Percentiles rank a stretch among this genome's conserved stretches.
Evolutionary conservation across 2,329 filamentous ascomycete species (phyloP).

Genomic region (Xylariaceae sp.): DNA sequence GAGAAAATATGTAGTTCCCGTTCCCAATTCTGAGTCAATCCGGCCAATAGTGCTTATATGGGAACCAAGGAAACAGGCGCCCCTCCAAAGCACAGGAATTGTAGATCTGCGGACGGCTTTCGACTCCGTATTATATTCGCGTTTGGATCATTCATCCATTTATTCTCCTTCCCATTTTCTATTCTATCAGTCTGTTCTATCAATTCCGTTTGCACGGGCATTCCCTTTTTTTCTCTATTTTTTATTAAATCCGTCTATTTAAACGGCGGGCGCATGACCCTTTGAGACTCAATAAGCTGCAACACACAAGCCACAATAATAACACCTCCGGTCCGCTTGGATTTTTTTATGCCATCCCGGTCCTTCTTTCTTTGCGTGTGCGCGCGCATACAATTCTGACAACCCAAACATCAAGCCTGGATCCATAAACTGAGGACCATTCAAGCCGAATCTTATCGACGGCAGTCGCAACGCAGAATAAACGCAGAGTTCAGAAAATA

Average conservation of each 20-base stretch:
- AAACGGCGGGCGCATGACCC: slow-evolving; percentile 6
- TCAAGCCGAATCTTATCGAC: too few relatives aligned
- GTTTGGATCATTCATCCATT: too few relatives aligned
- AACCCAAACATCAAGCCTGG: background rate
- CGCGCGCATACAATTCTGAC: background rate
- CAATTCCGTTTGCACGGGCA: background rate
- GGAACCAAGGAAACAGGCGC: too few relatives aligned
- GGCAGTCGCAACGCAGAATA: too few relatives aligned
- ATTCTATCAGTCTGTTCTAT: background rate
- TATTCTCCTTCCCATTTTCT: background rate
- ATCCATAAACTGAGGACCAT: too few relatives aligned
- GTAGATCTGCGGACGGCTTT: too few relatives aligned
- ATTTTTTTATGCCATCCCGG: too few relatives aligned
- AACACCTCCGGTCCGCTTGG: background rate
- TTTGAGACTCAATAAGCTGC: slow-evolving; percentile 14
- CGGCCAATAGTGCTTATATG: background rate
- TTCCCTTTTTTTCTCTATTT: background rate
- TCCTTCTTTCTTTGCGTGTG: background rate
- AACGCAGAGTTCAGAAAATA: too few relatives aligned
- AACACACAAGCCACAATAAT: slow-evolving; percentile 12
- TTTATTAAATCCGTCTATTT: background rate
- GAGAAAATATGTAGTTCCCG: background rate
- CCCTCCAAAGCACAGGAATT: too few relatives aligned
- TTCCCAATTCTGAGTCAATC: background rate
- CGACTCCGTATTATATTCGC: too few relatives aligned